Base-by-base conservation (phyloP, 306 rosid genomes). In the Albizia julibrissin region DNA sequence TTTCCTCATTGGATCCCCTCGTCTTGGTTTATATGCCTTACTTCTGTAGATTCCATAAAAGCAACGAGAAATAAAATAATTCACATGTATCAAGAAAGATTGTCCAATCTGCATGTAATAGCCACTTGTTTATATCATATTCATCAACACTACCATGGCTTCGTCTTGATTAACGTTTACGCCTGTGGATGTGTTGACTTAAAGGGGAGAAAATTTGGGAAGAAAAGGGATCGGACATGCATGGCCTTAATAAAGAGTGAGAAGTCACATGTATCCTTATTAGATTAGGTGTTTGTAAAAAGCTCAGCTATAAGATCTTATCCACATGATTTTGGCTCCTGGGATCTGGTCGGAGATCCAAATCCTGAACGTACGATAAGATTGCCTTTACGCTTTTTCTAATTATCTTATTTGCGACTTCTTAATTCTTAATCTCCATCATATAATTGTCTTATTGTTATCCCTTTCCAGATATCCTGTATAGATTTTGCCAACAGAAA, bases 241-340 rank as follows among this genome's bases (percentile, higher is more conserved):
- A 92, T 90, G 88, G 84, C 88, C 67, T 73, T 49, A 8, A 8
- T 49, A 56, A 8, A 88, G 98, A 87, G 85, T 86, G 78, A 80
- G 74, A 79, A 85, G 85, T 88, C 89, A 82, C 62, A 85, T 86
- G 86, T 89, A 82, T 80, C 79, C 80, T 83, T 82, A 70, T 12
- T 68, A 85, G 90, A 91, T 90, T 84, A 77, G 83, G 85, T 92
- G 95, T 94, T 87, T 3, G 87, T 80, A 65, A 89, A 93, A 94
- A 88, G 93, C 84, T 80, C 76, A 87, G 87, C 86, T 85, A 77
- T 86, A 75, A 88, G 33, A 91, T 94, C 97, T 83, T 52, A 76
- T 84, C 70, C 64, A 61, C 77, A 90, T 88, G 87, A 86, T 87
- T 89, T 84, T 86, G 87, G 90, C 85, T 90, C 87, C 93, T 85